Evolutionary conservation across 2,329 filamentous ascomycete species (phyloP), one percentile per base, ranked within the genome.

Genomic region (Fusarium sulawesiense): DNA sequence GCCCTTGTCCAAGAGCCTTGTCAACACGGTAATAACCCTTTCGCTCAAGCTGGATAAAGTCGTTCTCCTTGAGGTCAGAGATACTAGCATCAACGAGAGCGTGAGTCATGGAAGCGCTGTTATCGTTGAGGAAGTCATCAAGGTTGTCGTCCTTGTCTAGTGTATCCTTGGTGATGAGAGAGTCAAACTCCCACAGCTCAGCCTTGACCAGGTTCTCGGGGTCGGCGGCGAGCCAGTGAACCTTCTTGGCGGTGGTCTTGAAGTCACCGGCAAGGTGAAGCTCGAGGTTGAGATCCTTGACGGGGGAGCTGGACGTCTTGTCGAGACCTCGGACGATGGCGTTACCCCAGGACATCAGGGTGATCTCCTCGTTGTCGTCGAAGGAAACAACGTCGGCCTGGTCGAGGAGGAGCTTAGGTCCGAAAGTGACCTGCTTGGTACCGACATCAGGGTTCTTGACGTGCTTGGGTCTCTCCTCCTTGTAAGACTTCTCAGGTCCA

Each of bases 301-400:
- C 89, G 49, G 88, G 83, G 13, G 55, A 58, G 16, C 84, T 84
- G 20, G 81, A 80, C 18, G 34, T 37, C 30, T 83, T 80, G 49
- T 87, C 84, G 66, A 93, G 88, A 64, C 89, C 88, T 58, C 90
- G 88, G 25, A 96, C 92, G 71, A 94, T 88, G 14, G 92, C 93
- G 76, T 97, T 97, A 74, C 95, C 96, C 95, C 95, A 98, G 79
- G 92, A 92, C 95, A 98, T 98, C 44, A 98, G 86, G 0, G 95
- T 98, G 75, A 98, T 93, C 80, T 98, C 94, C 83, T 98, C 95
- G 77, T 91, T 90, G 64, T 91, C 86, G 74, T 89, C 91, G 82
- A 98, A 97, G 27, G 87, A 87, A 78, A 91, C 91, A 66, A 91
- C 93, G 75, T 98, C 95, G 47, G 87, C 92, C 81, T 98, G 95